Evolutionary conservation across 2,329 filamentous ascomycete species (phyloP), one percentile per base, ranked within the genome.

Genomic region (Diplodia seriata): DNA sequence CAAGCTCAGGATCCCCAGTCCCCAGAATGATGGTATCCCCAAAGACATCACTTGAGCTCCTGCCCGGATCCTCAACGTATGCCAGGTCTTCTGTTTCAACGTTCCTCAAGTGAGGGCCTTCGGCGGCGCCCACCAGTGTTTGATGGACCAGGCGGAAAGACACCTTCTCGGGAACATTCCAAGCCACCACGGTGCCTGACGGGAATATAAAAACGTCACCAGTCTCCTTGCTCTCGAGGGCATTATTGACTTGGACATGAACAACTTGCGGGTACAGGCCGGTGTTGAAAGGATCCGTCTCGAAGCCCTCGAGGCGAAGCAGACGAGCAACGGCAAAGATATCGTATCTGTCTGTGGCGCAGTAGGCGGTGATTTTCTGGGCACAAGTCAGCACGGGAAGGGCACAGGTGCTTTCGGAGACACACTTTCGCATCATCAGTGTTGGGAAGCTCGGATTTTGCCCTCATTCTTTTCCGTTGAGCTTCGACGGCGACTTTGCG

Each of bases 131-230:
- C 23, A 92, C 85, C 14, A 98, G 84, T 38, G 91, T 89, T 68
- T 86, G 87, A 9, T 91, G 91, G 5, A 91, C 89, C 29, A 93
- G 81, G 59, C 85, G 86, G 23, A 85, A 85, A 18, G 93, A 90
- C 20, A 93, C 87, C 68, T 90, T 88, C 69, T 93, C 87, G 0
- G 92, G 90, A 1, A 97, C 84, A 5, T 92, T 91, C 95, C 95
- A 99, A 29, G 92, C 90, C 6, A 98, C 95, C 8, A 98, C 86
- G 14, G 94, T 97, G 12, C 95, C 95, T 0, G 94, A 97, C 9
- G 94, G 93, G 72, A 99, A 99, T 68, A 99, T 90, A 76, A 98
- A 98, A 62, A 98, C 88, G 80, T 99, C 95, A 40, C 93, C 94
- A 47, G 75, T 87, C 86, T 78, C 74, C 83, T 83, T 66, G 82